A percentile compares a stretch with the other conserved stretches of the same genome.
phyloP scores from a whole-genome alignment of 2,329 filamentous ascomycete species.

The Aspergillus caelatus region DNA sequence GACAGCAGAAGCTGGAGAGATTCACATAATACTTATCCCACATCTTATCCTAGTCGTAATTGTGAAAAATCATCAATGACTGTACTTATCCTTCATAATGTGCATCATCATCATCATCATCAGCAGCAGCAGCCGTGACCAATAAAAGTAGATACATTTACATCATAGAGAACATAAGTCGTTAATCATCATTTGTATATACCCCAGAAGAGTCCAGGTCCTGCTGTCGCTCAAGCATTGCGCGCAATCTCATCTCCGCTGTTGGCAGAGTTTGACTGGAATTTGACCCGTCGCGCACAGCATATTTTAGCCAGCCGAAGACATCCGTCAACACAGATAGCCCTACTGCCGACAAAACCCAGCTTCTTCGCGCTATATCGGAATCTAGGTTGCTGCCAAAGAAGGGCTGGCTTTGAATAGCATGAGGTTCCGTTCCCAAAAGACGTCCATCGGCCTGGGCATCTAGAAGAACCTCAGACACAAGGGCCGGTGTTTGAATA shows the following conservation, averaged over 20 bases:
- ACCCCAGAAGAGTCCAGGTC: not conserved
- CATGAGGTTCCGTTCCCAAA: not conserved
- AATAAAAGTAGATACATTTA: not conserved
- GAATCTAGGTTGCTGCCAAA: not conserved
- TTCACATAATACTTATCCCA: not conserved
- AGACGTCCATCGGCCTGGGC: slow-evolving; percentile 31
- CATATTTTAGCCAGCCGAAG: slow-evolving; percentile 38
- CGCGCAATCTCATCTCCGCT: slow-evolving; percentile 40
- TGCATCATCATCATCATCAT: not conserved
- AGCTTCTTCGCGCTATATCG: not conserved
- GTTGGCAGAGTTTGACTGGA: slow-evolving; percentile 18
- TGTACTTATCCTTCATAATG: not conserved
- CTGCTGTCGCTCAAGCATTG: slow-evolving; percentile 35
- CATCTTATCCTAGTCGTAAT: slow-evolving; percentile 1
- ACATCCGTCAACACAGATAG: slow-evolving; percentile 30
- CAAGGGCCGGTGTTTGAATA: slow-evolving; percentile 40
- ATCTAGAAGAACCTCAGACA: slow-evolving; percentile 44
- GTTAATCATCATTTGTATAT: not conserved
- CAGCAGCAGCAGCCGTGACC: not conserved
- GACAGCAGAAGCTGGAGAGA: not conserved
- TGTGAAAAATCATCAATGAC: not conserved
- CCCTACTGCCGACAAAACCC: not conserved
- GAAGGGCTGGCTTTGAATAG: not conserved
- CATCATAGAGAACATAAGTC: not conserved
- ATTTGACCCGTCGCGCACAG: slow-evolving; percentile 21